Evolutionary conservation across 352 stramenopile genomes (phyloP), one percentile per base, ranked within the genome.

Genomic region (Globisporangium abappressorium): DNA sequence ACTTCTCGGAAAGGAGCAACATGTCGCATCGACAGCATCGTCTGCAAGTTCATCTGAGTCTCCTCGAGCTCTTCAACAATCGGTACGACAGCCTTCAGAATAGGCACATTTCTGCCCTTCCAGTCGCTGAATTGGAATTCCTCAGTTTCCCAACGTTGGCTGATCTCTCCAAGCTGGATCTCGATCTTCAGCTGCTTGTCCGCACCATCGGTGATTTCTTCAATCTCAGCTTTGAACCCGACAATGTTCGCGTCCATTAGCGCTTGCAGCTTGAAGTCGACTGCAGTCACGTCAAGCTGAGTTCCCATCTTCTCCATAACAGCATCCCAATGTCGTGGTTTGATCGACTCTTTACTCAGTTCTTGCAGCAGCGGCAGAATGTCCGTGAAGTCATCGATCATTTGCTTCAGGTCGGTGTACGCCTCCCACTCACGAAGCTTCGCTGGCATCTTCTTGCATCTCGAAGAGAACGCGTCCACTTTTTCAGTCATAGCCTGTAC

Each of bases 141-240:
- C 63, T 98, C 91, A 0, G 86, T 88, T 65, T 95, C 85, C 97
- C 97, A 99, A 26, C 95, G 91, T 24, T 82, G 83, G 18, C 93
- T 86, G 54, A 99, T 99, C 65, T 99, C 97, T 14, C 75, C 80
- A 6, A 99, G 79, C 63, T 98, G 88, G 8, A 97, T 74, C 68
- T 99, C 94, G 67, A 99, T 99, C 73, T 98, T 98, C 4, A 99
- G 76, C 76, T 99, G 97, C 66, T 99, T 99, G 67, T 99, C 97
- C 2, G 97, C 97, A 24, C 96, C 94, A 64, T 99, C 96, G 1
- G 96, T 99, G 34, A 99, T 94, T 78, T 99, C 97, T 82, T 99
- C 95, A 53, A 99, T 98, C 22, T 99, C 95, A 22, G 97, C 90
- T 34, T 94, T 94, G 67, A 85, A 91, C 8, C 77, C 74, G 5